Conservation (phyloP, 2,329 filamentous ascomycete genomes). For the Ophiostoma himal-ulmi region DNA sequence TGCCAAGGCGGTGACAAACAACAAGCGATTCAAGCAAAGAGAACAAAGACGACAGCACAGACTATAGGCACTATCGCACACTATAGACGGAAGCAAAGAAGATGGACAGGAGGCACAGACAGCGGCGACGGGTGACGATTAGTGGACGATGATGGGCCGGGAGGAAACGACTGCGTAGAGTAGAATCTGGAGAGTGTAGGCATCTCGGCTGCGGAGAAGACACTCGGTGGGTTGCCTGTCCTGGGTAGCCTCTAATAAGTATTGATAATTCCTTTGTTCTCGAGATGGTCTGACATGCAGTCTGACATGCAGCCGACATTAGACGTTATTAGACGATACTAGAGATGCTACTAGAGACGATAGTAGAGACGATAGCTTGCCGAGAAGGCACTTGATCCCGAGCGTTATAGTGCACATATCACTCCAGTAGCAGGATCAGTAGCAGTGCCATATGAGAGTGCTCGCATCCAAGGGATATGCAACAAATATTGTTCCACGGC, state of each 20-base stretch:
- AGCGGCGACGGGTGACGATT: background rate
- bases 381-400: background rate
- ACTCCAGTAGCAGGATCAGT: background rate
- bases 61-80: background rate
- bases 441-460: background rate
- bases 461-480: background rate
- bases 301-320: background rate
- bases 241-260: background rate
- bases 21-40: background rate
- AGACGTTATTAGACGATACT: background rate
- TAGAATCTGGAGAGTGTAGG: background rate
- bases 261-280: background rate
- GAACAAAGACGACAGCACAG: background rate
- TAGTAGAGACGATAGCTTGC: background rate
- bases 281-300: background rate
- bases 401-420: background rate
- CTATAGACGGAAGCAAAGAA: constrained; percentile 5
- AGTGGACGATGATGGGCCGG: background rate
- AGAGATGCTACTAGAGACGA: background rate
- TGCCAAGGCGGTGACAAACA: background rate
- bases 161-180: background rate
- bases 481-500: background rate
- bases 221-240: background rate
- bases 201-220: background rate
- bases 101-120: constrained; percentile 1